Evolutionary conservation across 805 yeast species (phyloP), one percentile per base, ranked within the genome.

Genomic region (Yamadazyma scolyti): DNA sequence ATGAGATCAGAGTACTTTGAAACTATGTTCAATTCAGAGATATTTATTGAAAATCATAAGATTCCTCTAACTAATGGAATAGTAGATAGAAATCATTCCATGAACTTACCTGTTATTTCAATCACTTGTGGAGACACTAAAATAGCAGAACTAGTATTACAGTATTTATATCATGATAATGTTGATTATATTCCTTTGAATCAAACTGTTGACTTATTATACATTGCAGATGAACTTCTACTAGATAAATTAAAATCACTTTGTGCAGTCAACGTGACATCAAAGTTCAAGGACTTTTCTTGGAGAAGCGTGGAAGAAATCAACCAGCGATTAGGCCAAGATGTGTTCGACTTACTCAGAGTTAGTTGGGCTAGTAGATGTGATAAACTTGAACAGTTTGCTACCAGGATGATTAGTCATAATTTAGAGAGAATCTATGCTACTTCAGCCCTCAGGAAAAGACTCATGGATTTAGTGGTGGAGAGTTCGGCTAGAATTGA

Each of bases 281-380:
- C 60, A 12, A 31, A 34, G 12, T 52, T 54, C 28, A 38, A 42
- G 13, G 29, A 39, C 9, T 46, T 50, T 20, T 34, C 44, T 12
- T 43, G 32, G 25, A 40, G 36, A 5, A 52, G 53, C 21, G 46
- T 55, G 25, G 12, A 25, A 7, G 13, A 28, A 1, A 41, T 58
- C 23, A 44, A 46, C 5, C 41, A 49, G 1, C 27, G 40, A 3
- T 23, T 51, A 2, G 61, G 61, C 6, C 59, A 63, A 33, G 58
- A 73, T 13, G 58, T 77, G 0, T 81, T 64, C 47, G 83, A 79
- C 16, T 58, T 82, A 10, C 53, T 84, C 15, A 56, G 77, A 31
- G 71, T 80, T 1, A 77, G 82, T 0, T 84, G 94, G 93, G 71
- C 68, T 11, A 72, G 82, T 1, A 58, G 80, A 21, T 60, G 81